phyloP scores from a whole-genome alignment of 2,329 filamentous ascomycete species.

The Botrytis galanthina region DNA sequence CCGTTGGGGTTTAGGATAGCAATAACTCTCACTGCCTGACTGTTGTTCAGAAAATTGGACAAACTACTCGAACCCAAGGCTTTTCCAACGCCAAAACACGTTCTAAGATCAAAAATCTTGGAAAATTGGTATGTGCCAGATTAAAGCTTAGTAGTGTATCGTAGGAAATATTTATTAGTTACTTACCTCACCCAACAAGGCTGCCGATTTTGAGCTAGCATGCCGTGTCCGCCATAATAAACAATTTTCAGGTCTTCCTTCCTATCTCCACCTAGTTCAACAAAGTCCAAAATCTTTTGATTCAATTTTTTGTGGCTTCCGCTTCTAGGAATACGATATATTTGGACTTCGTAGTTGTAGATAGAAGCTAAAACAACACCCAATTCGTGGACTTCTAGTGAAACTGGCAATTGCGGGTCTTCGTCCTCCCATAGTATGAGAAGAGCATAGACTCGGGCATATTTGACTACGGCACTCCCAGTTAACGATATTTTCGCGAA shows the following conservation, averaged over 20 bases:
- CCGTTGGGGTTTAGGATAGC: no score
- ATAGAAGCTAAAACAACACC: not conserved
- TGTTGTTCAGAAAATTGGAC: no score
- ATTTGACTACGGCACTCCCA: slow-evolving; percentile 32
- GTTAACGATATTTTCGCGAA: not conserved
- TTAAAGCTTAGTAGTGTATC: not conserved
- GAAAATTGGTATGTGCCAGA: not conserved
- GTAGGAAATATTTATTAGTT: not conserved
- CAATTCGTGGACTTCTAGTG: not conserved
- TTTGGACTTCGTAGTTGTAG: not conserved
- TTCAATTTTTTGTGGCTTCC: not conserved
- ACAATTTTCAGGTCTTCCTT: not conserved
- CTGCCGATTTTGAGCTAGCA: not conserved
- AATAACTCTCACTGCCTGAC: no score
- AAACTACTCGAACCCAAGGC: no score
- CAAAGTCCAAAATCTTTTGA: not conserved
- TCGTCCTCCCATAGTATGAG: not conserved
- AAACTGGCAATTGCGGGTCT: not conserved
- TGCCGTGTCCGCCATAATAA: not conserved
- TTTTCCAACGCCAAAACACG: no score
- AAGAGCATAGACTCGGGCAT: slow-evolving; percentile 43
- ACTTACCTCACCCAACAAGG: not conserved
- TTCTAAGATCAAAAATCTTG: no score
- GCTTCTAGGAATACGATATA: slow-evolving; percentile 31
- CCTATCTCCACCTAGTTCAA: not conserved